Base-by-base conservation (phyloP, 1,139 yeast genomes). In the Magnusiomyces paraingens region DNA sequence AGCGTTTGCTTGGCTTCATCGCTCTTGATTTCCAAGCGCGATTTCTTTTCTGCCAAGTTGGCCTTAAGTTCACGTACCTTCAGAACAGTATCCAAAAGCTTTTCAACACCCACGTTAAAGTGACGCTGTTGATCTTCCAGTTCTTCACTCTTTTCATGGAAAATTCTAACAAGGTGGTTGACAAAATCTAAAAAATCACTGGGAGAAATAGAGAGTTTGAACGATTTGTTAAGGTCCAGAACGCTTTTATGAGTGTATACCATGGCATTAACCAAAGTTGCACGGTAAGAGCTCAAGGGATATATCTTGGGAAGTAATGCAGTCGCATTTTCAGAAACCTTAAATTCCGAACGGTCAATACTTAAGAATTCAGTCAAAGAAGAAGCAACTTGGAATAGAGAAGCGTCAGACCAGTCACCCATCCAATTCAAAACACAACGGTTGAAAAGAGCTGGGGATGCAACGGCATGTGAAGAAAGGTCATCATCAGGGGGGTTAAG, bases 371-470 rank as follows among this genome's bases (percentile, higher is more conserved):
- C 69, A 1, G 83, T 69, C 32, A 74, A 61, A 3, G 76, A 71
- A 0, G 64, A 54, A 0, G 81, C 81, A 43, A 89, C 80, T 52
- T 80, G 81, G 17, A 61, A 61, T 52, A 84, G 67, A 0, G 90
- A 72, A 0, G 62, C 58, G 8, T 65, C 61, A 0, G 84, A 74
- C 97, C 97, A 91, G 55, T 82, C 82, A 2, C 96, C 96, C 84
- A 89, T 83, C 91, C 95, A 89, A 64, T 84, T 82, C 44, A 91
- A 70, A 2, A 89, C 95, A 72, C 98, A 93, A 64, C 99, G 75
- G 64, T 93, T 93, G 70, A 89, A 85, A 42, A 93, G 71, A 0
- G 99, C 98, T 0, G 98, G 96, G 0, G 98, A 91, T 0, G 91
- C 76, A 4, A 85, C 76, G 2, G 83, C 77, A 21, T 70, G 72